Evolutionary conservation across 495 filamentous ascomycete genomes (phyloP).

Genomic region (Tuber aestivum): DNA sequence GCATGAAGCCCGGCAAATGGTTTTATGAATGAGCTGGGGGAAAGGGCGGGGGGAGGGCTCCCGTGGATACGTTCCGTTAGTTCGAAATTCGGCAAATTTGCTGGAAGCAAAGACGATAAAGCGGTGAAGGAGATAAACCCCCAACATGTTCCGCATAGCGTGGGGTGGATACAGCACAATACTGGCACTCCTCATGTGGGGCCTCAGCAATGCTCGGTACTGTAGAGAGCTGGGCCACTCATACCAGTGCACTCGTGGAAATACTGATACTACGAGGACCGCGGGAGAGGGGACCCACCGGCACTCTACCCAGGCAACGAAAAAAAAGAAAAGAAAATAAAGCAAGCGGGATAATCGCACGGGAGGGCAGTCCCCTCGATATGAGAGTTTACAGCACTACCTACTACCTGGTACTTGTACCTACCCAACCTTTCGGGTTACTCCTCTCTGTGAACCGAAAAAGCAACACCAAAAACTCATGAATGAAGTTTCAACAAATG

Average conservation of each 20-base stretch:
- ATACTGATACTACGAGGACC: background rate
- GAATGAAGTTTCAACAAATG: background rate
- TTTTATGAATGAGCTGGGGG: background rate
- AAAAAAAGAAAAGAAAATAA: slow-evolving; percentile 14
- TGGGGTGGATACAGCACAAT: slow-evolving; percentile 1
- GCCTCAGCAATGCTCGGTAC: background rate
- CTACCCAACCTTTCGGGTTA: slow-evolving; percentile 30
- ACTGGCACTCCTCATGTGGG: background rate
- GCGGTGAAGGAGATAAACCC: slow-evolving; percentile 1
- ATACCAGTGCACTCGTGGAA: background rate
- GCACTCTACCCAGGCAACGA: background rate
- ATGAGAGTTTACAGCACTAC: slow-evolving; percentile 32
- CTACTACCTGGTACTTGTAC: too few relatives aligned
- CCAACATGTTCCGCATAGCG: background rate
- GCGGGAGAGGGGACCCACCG: background rate
- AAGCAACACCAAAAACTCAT: slow-evolving; percentile 15
- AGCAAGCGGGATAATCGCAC: slow-evolving; percentile 14
- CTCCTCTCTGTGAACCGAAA: slow-evolving; percentile 25
- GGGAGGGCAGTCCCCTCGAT: slow-evolving; percentile 16
- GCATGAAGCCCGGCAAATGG: background rate
- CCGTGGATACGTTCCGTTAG: background rate
- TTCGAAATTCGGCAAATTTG: background rate
- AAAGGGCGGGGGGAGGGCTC: background rate
- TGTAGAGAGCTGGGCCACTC: background rate
- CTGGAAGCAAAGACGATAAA: background rate